Evolutionary conservation across 1,139 yeast genomes (phyloP), one percentile per base, ranked within the genome.

Genomic region (Yamadazyma siamensis): DNA sequence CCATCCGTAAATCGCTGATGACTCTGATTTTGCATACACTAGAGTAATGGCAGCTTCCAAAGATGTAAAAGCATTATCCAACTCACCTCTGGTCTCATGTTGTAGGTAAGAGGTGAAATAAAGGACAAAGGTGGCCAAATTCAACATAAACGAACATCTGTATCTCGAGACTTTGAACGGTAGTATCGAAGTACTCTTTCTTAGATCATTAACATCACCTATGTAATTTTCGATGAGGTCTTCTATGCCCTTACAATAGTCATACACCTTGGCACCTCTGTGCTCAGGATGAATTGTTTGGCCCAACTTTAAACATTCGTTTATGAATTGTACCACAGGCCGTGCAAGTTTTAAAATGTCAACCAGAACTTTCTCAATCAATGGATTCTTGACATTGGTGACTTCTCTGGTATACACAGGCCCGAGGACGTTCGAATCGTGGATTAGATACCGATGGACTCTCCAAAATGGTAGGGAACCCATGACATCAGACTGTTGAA

Each of bases 361-460:
- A 11, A 39, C 27, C 3, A 32, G 29, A 15, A 26, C 26, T 18
- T 37, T 41, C 17, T 41, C 46, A 16, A 28, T 35, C 6, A 32
- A 21, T 6, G 38, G 34, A 21, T 33, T 36, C 8, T 30, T 25
- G 15, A 23, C 27, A 22, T 36, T 40, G 13, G 32, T 28, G 2
- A 36, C n/a, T 3, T 28, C 32, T 8, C 25, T 13, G 11, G 32
- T 25, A 15, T 34, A 36, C 9, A 9, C 13, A 5, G 46, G 46
- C 33, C 29, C 27, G n/a, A 22, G 14, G 8, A 34, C 29, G 20
- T 38, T 43, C 21, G 26, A 41, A 19, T 34, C 30, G 23, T 36
- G 40, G 13, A 13, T 16, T 6, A 32, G 23, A 7, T 28, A 32
- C 19, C 31, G 15, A 6, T 22, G 17, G 3, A 23, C 12, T 11